Percentiles rank a stretch among this genome's conserved stretches.
These are phyloP conservation scores for Coffea canephora DNA, from an alignment of 257 asterid genomes.

Conservation along the genomic window DNA sequence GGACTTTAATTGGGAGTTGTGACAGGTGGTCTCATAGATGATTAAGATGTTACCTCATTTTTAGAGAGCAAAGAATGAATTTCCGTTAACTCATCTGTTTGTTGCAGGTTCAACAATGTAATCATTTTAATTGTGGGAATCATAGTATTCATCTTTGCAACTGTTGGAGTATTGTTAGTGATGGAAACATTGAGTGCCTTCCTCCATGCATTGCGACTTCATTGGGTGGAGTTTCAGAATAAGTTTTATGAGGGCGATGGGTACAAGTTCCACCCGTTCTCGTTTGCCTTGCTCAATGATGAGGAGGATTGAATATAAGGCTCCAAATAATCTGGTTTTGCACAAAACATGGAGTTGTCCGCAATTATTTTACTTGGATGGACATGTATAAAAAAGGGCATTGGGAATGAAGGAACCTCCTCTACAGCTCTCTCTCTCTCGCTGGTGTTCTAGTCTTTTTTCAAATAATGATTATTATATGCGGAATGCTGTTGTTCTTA, in stretches of 20 bases:
- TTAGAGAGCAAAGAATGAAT: not conserved
- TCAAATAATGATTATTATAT: slow-evolving; percentile 11
- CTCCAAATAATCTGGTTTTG: slow-evolving; percentile 32
- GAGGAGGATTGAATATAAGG: slow-evolving; percentile 67
- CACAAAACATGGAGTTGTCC: slow-evolving; percentile 26
- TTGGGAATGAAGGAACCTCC: slow-evolving; percentile 8
- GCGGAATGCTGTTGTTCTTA: not conserved
- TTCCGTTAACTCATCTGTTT: not conserved
- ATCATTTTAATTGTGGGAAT: slow-evolving; percentile 66
- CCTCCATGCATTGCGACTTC: slow-evolving; percentile 94
- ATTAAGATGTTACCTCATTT: not conserved
- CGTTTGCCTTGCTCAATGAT: slow-evolving; percentile 46
- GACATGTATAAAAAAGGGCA: slow-evolving; percentile 35
- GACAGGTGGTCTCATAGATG: not conserved
- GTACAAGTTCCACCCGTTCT: slow-evolving; percentile 79
- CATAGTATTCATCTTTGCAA: slow-evolving; percentile 69
- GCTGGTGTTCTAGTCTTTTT: slow-evolving; percentile 1
- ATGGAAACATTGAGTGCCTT: slow-evolving; percentile 99
- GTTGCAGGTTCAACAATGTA: slow-evolving; percentile 75
- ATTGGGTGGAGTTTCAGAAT: slow-evolving; percentile 96
- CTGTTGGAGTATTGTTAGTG: slow-evolving; percentile 90
- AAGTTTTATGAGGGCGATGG: slow-evolving; percentile 99
- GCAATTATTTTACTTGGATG: slow-evolving; percentile 40
- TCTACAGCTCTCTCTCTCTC: not conserved
- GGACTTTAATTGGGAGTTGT: not conserved